These are phyloP conservation scores for Vitis hybrid DNA, from an alignment of 177 flowering plant species.

Conservation along the genomic window DNA sequence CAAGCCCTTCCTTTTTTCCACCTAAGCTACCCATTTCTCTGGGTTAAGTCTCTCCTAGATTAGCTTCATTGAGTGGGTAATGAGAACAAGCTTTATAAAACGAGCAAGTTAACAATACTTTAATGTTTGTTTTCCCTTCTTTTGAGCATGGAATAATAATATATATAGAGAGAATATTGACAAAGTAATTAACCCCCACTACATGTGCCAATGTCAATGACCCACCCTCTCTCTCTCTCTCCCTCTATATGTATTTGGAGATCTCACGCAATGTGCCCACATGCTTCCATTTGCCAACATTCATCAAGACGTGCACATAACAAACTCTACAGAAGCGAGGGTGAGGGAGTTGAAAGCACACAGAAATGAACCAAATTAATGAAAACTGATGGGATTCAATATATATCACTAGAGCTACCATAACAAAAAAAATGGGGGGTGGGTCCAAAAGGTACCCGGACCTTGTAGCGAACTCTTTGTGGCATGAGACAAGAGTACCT, in stretches of 20 bases:
- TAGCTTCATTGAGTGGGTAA: slow-evolving; percentile 3
- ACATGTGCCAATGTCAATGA: slow-evolving; percentile 25
- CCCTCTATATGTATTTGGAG: slow-evolving; percentile 13
- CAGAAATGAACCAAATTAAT: no score
- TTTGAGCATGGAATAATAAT: no score
- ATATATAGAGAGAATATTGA: neutral
- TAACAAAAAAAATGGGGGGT: no score
- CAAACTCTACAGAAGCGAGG: slow-evolving; percentile 13
- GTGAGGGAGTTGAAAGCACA: neutral
- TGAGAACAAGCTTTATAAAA: neutral
- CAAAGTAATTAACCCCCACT: slow-evolving; percentile 7
- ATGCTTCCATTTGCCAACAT: slow-evolving; percentile 14
- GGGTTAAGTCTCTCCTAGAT: neutral
- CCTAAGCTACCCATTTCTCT: no score
- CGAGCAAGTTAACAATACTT: no score
- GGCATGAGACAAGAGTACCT: slow-evolving; percentile 6
- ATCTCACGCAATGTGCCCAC: slow-evolving; percentile 27
- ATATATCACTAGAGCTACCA: neutral
- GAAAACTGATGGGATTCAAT: no score
- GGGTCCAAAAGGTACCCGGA: no score
- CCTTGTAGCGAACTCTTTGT: no score
- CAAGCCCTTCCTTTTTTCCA: no score
- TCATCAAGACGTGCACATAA: slow-evolving; percentile 40
- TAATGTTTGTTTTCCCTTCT: no score
- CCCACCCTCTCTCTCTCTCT: neutral